Evolutionary conservation across 2,329 filamentous ascomycete species (phyloP).

Genomic region (Hymenoscyphus scutula): DNA sequence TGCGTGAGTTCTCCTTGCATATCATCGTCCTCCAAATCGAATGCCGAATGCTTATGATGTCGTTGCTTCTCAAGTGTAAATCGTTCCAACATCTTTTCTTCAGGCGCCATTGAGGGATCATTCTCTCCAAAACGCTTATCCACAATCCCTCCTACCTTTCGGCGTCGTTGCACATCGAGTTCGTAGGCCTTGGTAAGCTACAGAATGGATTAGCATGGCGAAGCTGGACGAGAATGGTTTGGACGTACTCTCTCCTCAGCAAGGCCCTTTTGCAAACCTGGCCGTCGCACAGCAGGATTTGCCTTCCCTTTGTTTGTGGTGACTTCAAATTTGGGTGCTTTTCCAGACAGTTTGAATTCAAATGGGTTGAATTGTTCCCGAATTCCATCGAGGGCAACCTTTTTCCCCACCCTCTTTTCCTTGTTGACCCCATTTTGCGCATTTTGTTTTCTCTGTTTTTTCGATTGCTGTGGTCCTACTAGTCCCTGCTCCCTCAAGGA

Average conservation of each 20-base stretch:
- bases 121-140: slow-evolving; percentile 96
- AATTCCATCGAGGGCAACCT: slow-evolving; percentile 77
- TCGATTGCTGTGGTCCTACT: slow-evolving; percentile 87
- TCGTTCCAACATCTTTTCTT: slow-evolving; percentile 87
- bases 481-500: slow-evolving; percentile 88
- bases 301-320: slow-evolving; percentile 62
- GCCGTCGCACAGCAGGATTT: slow-evolving; percentile 66
- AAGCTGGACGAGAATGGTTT: not conserved
- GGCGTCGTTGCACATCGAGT: slow-evolving; percentile 76
- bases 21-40: slow-evolving; percentile 86
- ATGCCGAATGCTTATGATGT: slow-evolving; percentile 75
- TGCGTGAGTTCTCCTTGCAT: slow-evolving; percentile 73
- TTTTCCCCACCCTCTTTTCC: slow-evolving; percentile 74
- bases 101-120: slow-evolving; percentile 87
- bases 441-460: slow-evolving; percentile 83
- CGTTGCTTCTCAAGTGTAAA: slow-evolving; percentile 86
- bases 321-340: slow-evolving; percentile 81
- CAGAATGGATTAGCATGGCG: slow-evolving; percentile 17
- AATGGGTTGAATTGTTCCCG: slow-evolving; percentile 98
- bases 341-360: slow-evolving; percentile 78
- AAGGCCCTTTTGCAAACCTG: slow-evolving; percentile 78
- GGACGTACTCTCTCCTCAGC: slow-evolving; percentile 73
- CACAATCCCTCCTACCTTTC: slow-evolving; percentile 88
- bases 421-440: slow-evolving; percentile 62
- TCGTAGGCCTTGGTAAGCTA: slow-evolving; percentile 23